Evolutionary conservation across 2,329 filamentous ascomycete species (phyloP).

Genomic region (Neonectria magnoliae): DNA sequence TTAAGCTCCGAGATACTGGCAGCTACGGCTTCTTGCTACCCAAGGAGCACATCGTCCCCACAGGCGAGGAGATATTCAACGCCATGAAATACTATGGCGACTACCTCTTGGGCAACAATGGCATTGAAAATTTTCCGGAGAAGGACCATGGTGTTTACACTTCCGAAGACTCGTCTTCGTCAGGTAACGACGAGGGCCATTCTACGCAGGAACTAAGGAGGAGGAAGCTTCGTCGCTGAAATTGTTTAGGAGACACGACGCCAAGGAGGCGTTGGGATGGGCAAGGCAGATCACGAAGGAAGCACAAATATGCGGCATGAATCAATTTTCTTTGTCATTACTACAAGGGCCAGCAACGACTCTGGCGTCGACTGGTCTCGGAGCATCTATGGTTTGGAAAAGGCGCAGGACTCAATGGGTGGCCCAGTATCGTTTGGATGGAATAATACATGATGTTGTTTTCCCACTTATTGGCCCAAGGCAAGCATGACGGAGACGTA

Average conservation of each 20-base stretch:
- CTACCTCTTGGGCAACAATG: conserved; percentile 78
- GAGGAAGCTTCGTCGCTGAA: conserved; percentile 42
- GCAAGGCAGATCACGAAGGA: conserved; percentile 18
- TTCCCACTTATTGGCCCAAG: conserved; percentile 41
- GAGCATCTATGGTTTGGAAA: conserved; percentile 28
- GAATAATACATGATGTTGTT: conserved; percentile 20
- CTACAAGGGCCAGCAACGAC: conserved; percentile 15
- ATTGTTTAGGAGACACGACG: conserved; percentile 1
- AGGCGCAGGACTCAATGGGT: conserved; percentile 23
- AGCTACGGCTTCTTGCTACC: conserved; percentile 94
- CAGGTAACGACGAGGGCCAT: conserved; percentile 21
- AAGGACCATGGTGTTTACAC: conserved; percentile 33
- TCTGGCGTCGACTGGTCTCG: conserved; percentile 32
- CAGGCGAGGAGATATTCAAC: conserved; percentile 86
- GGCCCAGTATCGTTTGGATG: conserved; percentile 20
- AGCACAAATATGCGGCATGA: conserved; percentile 24
- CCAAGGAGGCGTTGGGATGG: conserved; percentile 5
- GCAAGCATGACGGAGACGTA: conserved; percentile 54
- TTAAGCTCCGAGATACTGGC: conserved; percentile 92
- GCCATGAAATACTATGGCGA: conserved; percentile 86
- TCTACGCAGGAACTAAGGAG: conserved; percentile 45
- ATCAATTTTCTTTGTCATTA: conserved; percentile 12
- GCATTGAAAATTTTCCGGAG: conserved; percentile 61
- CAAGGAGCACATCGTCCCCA: conserved; percentile 85
- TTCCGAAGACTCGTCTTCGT: conserved; percentile 14